Percentiles rank a stretch among this genome's conserved stretches.
phyloP scores from a whole-genome alignment of 108 stramenopile genomes.

The Nitzschia sp. region DNA sequence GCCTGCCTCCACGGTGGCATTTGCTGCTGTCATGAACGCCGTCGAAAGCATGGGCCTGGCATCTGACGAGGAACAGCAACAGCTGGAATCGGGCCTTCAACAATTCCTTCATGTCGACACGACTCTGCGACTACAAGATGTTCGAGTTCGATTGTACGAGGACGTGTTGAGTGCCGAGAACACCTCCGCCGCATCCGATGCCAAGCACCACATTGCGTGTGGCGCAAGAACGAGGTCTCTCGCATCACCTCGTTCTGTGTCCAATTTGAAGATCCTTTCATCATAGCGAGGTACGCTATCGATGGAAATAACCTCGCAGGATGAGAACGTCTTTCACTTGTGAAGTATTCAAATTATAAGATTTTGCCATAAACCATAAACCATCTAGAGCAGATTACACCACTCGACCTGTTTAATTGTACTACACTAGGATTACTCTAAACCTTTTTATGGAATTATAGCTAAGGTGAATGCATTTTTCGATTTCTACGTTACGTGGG shows the following conservation, averaged over 20 bases:
- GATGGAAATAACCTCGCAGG: too few species aligned
- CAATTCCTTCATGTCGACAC: neutral
- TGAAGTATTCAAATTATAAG: too few species aligned
- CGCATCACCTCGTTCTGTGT: neutral
- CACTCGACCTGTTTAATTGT: too few species aligned
- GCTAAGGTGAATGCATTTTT: too few species aligned
- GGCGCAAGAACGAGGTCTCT: neutral
- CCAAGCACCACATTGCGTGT: neutral
- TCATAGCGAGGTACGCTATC: neutral
- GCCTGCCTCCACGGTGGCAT: slow-evolving; percentile 18
- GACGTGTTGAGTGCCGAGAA: neutral
- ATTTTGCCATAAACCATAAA: too few species aligned
- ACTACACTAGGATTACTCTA: too few species aligned
- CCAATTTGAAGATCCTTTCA: neutral
- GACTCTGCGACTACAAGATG: neutral
- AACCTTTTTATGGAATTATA: too few species aligned
- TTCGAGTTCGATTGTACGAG: slow-evolving; percentile 5
- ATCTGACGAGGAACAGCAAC: neutral
- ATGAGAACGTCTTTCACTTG: too few species aligned
- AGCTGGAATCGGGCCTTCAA: neutral
- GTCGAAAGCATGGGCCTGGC: slow-evolving; percentile 1
- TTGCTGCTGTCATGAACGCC: slow-evolving; percentile 27
- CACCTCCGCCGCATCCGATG: neutral
- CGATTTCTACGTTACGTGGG: too few species aligned
- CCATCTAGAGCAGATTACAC: too few species aligned